phyloP scores from a whole-genome alignment of 2,329 filamentous ascomycete species.

The Seiridium cupressi region DNA sequence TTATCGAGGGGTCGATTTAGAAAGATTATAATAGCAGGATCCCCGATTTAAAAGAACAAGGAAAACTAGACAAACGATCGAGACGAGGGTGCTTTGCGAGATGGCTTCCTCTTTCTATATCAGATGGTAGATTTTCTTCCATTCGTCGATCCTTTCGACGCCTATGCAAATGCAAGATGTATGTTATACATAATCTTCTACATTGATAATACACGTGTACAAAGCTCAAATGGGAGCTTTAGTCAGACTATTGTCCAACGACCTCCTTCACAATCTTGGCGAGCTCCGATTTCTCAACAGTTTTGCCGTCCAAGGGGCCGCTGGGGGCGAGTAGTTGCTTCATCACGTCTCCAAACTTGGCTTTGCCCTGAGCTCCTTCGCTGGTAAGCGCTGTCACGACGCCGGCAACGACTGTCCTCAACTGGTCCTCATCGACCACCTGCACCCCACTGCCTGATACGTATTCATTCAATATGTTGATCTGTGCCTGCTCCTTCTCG shows the following conservation, averaged over 20 bases:
- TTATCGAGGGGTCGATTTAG: too few species aligned
- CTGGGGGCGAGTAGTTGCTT: conserved; percentile 54
- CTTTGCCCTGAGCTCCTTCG: conserved; percentile 42
- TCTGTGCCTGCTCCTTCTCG: conserved; percentile 67
- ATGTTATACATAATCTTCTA: not conserved
- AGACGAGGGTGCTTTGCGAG: too few species aligned
- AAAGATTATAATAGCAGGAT: too few species aligned
- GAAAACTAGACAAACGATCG: too few species aligned
- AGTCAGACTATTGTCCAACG: not conserved
- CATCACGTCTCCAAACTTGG: conserved; percentile 60
- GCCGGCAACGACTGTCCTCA: conserved; percentile 50
- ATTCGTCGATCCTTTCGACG: not conserved
- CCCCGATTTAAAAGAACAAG: too few species aligned
- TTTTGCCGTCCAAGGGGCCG: conserved; percentile 58
- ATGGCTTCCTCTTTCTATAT: too few species aligned
- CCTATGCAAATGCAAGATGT: not conserved
- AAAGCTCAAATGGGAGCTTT: too few species aligned
- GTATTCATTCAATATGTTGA: conserved; percentile 65
- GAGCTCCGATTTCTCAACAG: conserved; percentile 61
- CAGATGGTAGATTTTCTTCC: too few species aligned
- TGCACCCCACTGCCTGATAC: conserved; percentile 57
- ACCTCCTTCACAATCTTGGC: conserved; percentile 59
- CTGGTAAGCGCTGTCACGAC: conserved; percentile 50
- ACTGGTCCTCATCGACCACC: conserved; percentile 55
- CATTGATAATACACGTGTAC: not conserved